phyloP scores from a whole-genome alignment of 495 filamentous ascomycete genomes.

The Penicillium canescens region DNA sequence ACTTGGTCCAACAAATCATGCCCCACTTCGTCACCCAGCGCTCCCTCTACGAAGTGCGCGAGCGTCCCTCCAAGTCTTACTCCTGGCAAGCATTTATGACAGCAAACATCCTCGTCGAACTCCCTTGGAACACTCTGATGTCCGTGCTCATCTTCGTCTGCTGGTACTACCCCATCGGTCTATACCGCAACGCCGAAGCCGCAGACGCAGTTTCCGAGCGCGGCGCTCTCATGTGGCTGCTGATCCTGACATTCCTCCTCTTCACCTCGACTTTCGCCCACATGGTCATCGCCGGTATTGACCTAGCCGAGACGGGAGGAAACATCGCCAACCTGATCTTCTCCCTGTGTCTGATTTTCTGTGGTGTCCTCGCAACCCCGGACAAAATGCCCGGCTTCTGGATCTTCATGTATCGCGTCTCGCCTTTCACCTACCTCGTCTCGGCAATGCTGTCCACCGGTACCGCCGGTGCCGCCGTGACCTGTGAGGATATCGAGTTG shows the following conservation, averaged over 20 bases:
- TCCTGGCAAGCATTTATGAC: conserved; percentile 73
- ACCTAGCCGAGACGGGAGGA: conserved; percentile 61
- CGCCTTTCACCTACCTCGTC: conserved; percentile 72
- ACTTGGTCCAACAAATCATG: conserved; percentile 77
- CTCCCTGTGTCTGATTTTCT: conserved; percentile 63
- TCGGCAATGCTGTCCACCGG: conserved; percentile 61
- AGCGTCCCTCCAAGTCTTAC: conserved; percentile 72
- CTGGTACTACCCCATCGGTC: conserved; percentile 72
- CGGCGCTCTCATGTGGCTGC: conserved; percentile 60
- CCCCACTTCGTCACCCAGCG: conserved; percentile 70
- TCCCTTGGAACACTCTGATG: conserved; percentile 71
- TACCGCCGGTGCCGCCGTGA: conserved; percentile 58
- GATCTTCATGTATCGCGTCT: conserved; percentile 82
- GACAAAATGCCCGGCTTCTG: conserved; percentile 67
- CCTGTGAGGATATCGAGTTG: conserved; percentile 59
- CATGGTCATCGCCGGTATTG: conserved; percentile 64
- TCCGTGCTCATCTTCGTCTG: conserved; percentile 61
- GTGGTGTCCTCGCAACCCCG: conserved; percentile 67
- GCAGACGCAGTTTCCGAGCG: conserved; percentile 48
- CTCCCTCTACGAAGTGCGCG: conserved; percentile 70
- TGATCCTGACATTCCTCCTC: conserved; percentile 55
- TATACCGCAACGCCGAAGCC: conserved; percentile 52
- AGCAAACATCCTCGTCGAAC: conserved; percentile 69
- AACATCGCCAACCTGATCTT: conserved; percentile 63
- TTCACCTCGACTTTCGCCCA: conserved; percentile 65